Conservation (phyloP, 352 stramenopile genomes). For the Saprolegnia parasitica region DNA sequence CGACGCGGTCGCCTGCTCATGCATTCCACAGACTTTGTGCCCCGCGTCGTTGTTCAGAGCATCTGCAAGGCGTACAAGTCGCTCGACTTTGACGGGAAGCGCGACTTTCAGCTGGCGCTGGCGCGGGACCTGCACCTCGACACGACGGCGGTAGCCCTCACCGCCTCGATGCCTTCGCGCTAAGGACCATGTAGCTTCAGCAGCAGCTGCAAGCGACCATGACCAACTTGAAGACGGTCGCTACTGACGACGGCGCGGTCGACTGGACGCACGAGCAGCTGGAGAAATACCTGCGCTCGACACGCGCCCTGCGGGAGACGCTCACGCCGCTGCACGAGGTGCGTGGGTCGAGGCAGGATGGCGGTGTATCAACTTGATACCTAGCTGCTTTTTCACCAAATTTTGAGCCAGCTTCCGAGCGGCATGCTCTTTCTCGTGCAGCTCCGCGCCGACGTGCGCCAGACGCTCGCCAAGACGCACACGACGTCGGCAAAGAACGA, state of each 20-base stretch:
- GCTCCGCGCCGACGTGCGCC: slow-evolving; percentile 62
- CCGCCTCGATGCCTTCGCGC: neutral
- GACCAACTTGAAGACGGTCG: slow-evolving; percentile 48
- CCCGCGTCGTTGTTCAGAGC: slow-evolving; percentile 60
- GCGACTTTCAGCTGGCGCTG: slow-evolving; percentile 72
- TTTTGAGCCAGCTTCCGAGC: slow-evolving; percentile 69
- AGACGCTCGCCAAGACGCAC: slow-evolving; percentile 53
- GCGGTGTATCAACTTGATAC: slow-evolving; percentile 2
- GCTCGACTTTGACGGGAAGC: slow-evolving; percentile 75
- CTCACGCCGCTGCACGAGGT: slow-evolving; percentile 36
- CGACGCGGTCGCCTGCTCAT: neutral
- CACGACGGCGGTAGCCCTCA: slow-evolving; percentile 36
- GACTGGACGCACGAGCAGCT: slow-evolving; percentile 69
- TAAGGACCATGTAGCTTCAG: slow-evolving; percentile 35
- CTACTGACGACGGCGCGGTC: slow-evolving; percentile 37
- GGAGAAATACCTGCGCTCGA: slow-evolving; percentile 71
- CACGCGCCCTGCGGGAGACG: slow-evolving; percentile 50
- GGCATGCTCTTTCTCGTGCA: slow-evolving; percentile 82
- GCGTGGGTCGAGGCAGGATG: no score
- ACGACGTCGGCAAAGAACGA: slow-evolving; percentile 35
- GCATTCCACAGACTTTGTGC: slow-evolving; percentile 63
- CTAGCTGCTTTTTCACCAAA: slow-evolving; percentile 80
- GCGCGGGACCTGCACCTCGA: slow-evolving; percentile 71
- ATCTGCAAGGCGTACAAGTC: slow-evolving; percentile 56
- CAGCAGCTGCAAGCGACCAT: slow-evolving; percentile 53